Conservation (phyloP, 1,139 yeast genomes). For the Saccharomyces uvarum region DNA sequence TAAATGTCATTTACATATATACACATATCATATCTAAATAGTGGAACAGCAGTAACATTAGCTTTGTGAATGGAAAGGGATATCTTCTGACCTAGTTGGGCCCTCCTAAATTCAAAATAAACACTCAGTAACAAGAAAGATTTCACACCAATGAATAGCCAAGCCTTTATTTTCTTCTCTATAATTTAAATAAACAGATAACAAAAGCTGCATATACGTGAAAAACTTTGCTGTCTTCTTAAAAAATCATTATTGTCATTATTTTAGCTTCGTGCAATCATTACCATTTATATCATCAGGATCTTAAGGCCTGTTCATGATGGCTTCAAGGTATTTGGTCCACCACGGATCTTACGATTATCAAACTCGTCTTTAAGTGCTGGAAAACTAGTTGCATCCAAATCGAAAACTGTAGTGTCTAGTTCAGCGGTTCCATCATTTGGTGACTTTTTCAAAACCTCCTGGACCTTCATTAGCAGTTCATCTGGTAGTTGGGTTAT, state of each 20-base stretch:
- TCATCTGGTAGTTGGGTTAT: constrained; percentile 3
- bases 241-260: constrained; percentile 34
- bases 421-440: background rate
- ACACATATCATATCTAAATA: background rate
- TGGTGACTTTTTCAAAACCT: background rate
- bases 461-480: background rate
- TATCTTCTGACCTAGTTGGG: background rate
- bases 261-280: constrained; percentile 30
- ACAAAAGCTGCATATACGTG: too few species aligned
- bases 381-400: background rate
- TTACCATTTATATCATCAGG: constrained; percentile 29
- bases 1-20: background rate
- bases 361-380: background rate
- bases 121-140: too few species aligned
- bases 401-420: background rate
- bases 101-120: too few species aligned
- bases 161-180: too few species aligned
- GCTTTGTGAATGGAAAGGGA: background rate
- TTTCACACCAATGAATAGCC: too few species aligned
- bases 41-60: background rate
- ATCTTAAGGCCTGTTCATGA: background rate
- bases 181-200: too few species aligned
- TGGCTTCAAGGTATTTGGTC: background rate
- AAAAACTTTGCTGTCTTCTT: constrained; percentile 64
- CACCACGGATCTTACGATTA: background rate